These are phyloP conservation scores for Phytophthora colocasiae DNA, from an alignment of 352 stramenopile genomes.

Conservation along the genomic window DNA sequence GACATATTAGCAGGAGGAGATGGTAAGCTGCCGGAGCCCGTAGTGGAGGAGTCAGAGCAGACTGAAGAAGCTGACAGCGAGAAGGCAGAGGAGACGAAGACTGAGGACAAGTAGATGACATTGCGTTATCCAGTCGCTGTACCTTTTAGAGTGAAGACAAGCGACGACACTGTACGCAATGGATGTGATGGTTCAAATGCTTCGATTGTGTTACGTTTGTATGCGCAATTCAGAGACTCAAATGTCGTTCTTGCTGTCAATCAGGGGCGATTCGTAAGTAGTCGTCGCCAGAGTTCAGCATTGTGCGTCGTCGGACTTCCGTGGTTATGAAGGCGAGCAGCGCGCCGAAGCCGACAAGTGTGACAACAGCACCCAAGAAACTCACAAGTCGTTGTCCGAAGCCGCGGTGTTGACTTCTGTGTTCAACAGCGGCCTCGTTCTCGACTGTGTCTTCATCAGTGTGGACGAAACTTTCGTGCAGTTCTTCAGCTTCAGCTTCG, in stretches of 20 bases:
- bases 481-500: conserved; percentile 26
- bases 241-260: conserved; percentile 54
- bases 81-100: conserved; percentile 22
- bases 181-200: conserved; percentile 31
- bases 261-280: conserved; percentile 77
- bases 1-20: conserved; percentile 63
- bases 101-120: conserved; percentile 34
- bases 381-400: conserved; percentile 59
- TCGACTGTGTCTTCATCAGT: conserved; percentile 49
- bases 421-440: conserved; percentile 10
- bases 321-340: conserved; percentile 49
- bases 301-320: conserved; percentile 43
- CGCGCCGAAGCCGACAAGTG: conserved; percentile 59
- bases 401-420: conserved; percentile 11
- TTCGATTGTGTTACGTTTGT: conserved; percentile 18
- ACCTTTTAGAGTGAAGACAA: conserved; percentile 33
- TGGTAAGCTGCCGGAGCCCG: conserved; percentile 33
- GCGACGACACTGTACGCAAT: conserved; percentile 23
- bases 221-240: conserved; percentile 13
- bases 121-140: neutral
- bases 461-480: conserved; percentile 75
- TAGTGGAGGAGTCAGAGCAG: conserved; percentile 31
- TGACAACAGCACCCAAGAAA: conserved; percentile 74
- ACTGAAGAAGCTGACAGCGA: conserved; percentile 16
- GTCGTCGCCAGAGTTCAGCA: conserved; percentile 47